phyloP scores from a whole-genome alignment of 2,329 filamentous ascomycete genomes.

The Chaetomium sp. region DNA sequence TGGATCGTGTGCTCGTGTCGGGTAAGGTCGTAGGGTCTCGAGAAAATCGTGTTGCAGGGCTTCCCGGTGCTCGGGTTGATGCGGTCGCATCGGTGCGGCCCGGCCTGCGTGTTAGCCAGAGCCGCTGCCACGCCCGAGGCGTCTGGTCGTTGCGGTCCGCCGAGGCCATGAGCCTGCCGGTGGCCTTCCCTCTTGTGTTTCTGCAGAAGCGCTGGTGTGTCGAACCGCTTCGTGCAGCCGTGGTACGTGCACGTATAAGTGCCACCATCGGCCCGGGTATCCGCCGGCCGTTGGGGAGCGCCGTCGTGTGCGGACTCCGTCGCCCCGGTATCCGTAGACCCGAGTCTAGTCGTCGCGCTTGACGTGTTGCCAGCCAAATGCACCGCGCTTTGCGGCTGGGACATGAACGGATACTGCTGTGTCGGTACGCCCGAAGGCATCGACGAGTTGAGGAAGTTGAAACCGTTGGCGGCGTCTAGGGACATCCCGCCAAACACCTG shows the following conservation, averaged over 20 bases:
- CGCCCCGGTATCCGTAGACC: constrained; percentile 48
- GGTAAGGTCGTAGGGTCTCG: constrained; percentile 92
- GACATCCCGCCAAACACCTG: constrained; percentile 33
- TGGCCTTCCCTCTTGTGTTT: constrained; percentile 96
- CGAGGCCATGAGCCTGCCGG: constrained; percentile 66
- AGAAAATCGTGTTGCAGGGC: constrained; percentile 92
- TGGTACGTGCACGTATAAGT: constrained; percentile 98
- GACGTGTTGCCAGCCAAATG: constrained; percentile 40
- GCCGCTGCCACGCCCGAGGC: constrained; percentile 50
- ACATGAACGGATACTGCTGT: constrained; percentile 54
- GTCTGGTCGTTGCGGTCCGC: constrained; percentile 39
- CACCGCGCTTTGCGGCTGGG: constrained; percentile 44
- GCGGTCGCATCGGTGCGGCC: constrained; percentile 88
- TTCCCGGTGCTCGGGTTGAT: constrained; percentile 95
- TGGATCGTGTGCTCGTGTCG: constrained; percentile 97
- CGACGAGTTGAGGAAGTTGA: constrained; percentile 41
- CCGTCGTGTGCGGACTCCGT: constrained; percentile 39
- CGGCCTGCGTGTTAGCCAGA: constrained; percentile 81
- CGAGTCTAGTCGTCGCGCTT: constrained; percentile 45
- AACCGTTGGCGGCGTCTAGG: constrained; percentile 31
- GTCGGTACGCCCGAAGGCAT: constrained; percentile 35
- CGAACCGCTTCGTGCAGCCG: constrained; percentile 84
- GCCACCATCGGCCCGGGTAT: constrained; percentile 73
- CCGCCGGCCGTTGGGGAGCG: constrained; percentile 55
- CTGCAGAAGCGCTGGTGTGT: constrained; percentile 81